Conservation (phyloP, 2,329 filamentous ascomycete species). For the Gaeumannomyces sp. region DNA sequence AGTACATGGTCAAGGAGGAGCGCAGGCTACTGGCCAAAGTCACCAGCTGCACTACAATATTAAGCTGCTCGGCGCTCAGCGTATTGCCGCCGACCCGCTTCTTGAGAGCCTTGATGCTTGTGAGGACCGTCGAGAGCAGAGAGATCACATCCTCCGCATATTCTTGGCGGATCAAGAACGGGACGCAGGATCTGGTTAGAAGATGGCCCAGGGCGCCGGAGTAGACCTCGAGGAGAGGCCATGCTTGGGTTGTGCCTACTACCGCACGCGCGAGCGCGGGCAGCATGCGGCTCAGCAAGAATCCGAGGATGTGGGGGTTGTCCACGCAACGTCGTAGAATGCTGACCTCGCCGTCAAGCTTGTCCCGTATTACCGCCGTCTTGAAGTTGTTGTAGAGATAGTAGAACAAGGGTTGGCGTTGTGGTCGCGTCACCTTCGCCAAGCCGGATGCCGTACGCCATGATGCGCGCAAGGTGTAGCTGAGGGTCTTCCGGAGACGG, state of each 20-base stretch:
- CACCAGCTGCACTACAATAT: constrained; percentile 19
- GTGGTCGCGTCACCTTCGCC: constrained; percentile 44
- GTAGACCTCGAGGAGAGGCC: constrained; percentile 46
- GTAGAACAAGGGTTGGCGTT: constrained; percentile 45
- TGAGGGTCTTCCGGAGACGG: constrained; percentile 50
- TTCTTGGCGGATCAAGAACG: constrained; percentile 30
- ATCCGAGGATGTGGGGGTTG: constrained; percentile 37
- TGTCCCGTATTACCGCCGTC: constrained; percentile 42
- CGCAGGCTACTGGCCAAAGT: constrained; percentile 16
- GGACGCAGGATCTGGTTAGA: constrained; percentile 28
- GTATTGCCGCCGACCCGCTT: constrained; percentile 10
- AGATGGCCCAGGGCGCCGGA: constrained; percentile 33
- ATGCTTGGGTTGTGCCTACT: constrained; percentile 29
- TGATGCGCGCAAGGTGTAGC: constrained; percentile 48
- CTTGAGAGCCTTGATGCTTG: constrained; percentile 16
- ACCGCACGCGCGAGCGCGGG: constrained; percentile 43
- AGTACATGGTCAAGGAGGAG: constrained; percentile 15
- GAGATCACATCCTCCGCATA: constrained; percentile 26
- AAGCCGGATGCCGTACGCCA: constrained; percentile 49
- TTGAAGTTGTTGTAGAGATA: constrained; percentile 54
- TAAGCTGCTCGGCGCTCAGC: constrained; percentile 18
- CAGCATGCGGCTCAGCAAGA: constrained; percentile 46
- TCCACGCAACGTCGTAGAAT: constrained; percentile 44
- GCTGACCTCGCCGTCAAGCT: constrained; percentile 37
- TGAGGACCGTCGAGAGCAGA: constrained; percentile 25